A percentile compares a stretch with the other conserved stretches of the same genome.
These are phyloP conservation scores for Trichopus zeylanicus DNA, from an alignment of 116 monocot genomes.

Conservation along the genomic window DNA sequence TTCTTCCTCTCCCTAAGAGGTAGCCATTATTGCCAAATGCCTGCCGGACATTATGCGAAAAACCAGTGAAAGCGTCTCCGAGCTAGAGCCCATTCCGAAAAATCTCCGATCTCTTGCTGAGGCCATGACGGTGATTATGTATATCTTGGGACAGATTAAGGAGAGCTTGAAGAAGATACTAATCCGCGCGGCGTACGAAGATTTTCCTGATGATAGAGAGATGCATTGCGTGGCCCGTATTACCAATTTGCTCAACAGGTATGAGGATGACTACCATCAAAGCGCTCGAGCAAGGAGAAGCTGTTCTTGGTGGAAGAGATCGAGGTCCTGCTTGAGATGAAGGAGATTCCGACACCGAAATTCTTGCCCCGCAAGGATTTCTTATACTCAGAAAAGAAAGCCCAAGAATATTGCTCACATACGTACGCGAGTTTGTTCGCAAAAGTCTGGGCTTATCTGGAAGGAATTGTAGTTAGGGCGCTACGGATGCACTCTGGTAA, in stretches of 20 bases:
- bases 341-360: slow-evolving; percentile 27
- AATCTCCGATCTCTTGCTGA: too few relatives aligned
- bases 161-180: too few relatives aligned
- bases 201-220: neutral
- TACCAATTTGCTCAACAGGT: neutral
- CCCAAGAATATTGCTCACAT: slow-evolving; percentile 6
- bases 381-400: slow-evolving; percentile 14
- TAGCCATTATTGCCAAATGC: slow-evolving; percentile 27
- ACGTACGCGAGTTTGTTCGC: slow-evolving; percentile 13
- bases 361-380: slow-evolving; percentile 37
- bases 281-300: neutral
- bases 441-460: slow-evolving; percentile 36
- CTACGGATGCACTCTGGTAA: slow-evolving; percentile 19
- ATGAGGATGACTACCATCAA: too few relatives aligned
- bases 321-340: neutral
- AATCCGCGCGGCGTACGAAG: slow-evolving; percentile 1
- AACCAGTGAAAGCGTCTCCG: too few relatives aligned
- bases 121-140: too few relatives aligned
- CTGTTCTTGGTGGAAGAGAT: slow-evolving; percentile 37
- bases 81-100: too few relatives aligned
- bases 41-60: slow-evolving; percentile 57
- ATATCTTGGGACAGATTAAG: too few relatives aligned
- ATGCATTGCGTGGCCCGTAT: slow-evolving; percentile 1
- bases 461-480: slow-evolving; percentile 13
- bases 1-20: too few relatives aligned